Percentiles rank a stretch among this genome's conserved stretches.
Evolutionary conservation across 805 yeast genomes (phyloP).

Genomic region (Yarrowia bubula): DNA sequence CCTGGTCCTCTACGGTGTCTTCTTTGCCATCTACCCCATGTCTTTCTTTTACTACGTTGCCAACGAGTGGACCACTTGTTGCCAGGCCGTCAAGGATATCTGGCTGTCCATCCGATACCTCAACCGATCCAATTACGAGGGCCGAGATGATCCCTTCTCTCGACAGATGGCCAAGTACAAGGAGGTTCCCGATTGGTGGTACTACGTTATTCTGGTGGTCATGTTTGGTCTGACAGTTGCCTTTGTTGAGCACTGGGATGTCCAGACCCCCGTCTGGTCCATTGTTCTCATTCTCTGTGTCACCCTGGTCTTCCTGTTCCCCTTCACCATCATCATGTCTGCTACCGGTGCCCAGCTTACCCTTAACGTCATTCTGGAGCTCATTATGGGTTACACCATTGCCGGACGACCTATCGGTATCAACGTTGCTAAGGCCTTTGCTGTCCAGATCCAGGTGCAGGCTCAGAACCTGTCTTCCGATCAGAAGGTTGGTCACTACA

Average conservation of each 20-base stretch:
- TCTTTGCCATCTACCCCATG: slow-evolving; percentile 52
- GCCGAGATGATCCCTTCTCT: slow-evolving; percentile 47
- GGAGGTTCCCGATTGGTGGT: slow-evolving; percentile 58
- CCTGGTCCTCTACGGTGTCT: slow-evolving; percentile 52
- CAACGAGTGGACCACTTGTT: slow-evolving; percentile 44
- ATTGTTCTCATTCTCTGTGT: slow-evolving; percentile 56
- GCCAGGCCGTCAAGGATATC: slow-evolving; percentile 21
- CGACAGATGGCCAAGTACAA: slow-evolving; percentile 49
- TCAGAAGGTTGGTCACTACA: slow-evolving; percentile 50
- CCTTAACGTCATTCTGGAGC: slow-evolving; percentile 61
- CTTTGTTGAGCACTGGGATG: slow-evolving; percentile 38
- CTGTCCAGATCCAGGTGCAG: slow-evolving; percentile 51
- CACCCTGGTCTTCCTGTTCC: slow-evolving; percentile 56
- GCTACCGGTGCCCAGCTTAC: slow-evolving; percentile 57
- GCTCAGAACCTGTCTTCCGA: slow-evolving; percentile 61
- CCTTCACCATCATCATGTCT: slow-evolving; percentile 58
- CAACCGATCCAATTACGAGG: slow-evolving; percentile 41
- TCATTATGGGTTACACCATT: slow-evolving; percentile 62
- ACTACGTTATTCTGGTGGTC: slow-evolving; percentile 44
- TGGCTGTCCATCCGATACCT: slow-evolving; percentile 17
- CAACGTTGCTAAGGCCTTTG: slow-evolving; percentile 50
- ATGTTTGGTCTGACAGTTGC: slow-evolving; percentile 47
- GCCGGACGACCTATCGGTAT: slow-evolving; percentile 61
- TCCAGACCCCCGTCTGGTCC: slow-evolving; percentile 50
- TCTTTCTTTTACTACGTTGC: slow-evolving; percentile 49